Base-by-base conservation (phyloP, 2,329 filamentous ascomycete species). In the Tricladium varicosporioides region DNA sequence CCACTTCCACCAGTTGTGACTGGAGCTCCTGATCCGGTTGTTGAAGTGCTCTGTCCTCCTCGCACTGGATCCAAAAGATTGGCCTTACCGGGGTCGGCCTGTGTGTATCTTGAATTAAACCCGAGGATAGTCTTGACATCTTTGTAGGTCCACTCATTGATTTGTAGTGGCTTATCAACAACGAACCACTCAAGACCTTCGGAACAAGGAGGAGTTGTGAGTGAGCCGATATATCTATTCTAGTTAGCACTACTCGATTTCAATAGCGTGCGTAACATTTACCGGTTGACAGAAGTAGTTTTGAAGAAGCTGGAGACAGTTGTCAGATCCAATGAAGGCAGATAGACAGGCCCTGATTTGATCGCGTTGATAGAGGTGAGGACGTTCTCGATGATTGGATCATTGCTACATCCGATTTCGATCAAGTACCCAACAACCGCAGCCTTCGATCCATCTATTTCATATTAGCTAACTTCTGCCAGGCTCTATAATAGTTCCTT, bases 191-290 rank as follows among this genome's bases (percentile, higher is more conserved):
- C 73, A 32, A 86, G 72, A 18, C 77, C 78, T 69, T 85, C 81
- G n/a, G 74, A 74, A 72, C 83, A 86, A 4, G 84, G 83, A 16
- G 84, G 83, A 0, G 83, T 85, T 36, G 83, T 86, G 48, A 86
- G 73, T 16, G 81, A 84, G 22, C 83, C 83, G 14, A 70, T 69
- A 73, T 86, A 86, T 57, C 76, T 60, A 43, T 27, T 27, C 22
- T 27, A 7, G 22, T 27, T 7, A 27, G 7, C 22, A 27, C 22
- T 27, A 27, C 22, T 27, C 22, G 22, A 27, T 27, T 7, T 7
- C 22, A 27, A 27, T 27, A 7, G 22, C 22, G 22, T 27, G 7
- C 22, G 7, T 27, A 27, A 27, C 22, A 27, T 7, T 27, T 27
- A 27, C 22, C 22, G 22, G 7, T 27, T 27, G 4, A 27, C 22